Base-by-base conservation (phyloP, 1,284 basidiomycete species). In the Irpex lacteus region DNA sequence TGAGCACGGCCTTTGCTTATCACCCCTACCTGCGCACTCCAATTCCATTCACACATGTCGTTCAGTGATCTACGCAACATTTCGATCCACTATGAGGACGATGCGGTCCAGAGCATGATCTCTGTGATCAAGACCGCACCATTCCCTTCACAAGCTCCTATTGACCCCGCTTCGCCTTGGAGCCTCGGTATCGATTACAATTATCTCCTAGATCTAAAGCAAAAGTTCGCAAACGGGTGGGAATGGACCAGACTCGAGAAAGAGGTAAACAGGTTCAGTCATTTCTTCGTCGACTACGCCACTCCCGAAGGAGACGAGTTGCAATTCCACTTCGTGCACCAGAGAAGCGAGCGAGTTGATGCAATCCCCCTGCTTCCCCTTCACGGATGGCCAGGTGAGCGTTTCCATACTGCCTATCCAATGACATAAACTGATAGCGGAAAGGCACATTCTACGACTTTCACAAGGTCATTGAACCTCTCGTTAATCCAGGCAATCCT, bases 351-450 rank as follows among this genome's bases (percentile, higher is more conserved):
- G n/a, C 34, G 65, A 13, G 38, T 34, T 4, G 67, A 68, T 38
- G 67, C 67, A 0, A 60, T 66, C 6, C 67, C 67, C n/a, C 54
- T 68, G n/a, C 18, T 68, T 3, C 44, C 66, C n/a, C 26, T 64
- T 18, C 65, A 68, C 52, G 67, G 67, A 11, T 68, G 67, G 67
- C 65, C 67, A 47, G 63, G 67, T 68, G 65, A 54, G n/a, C n/a
- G 9, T 13, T 11, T 54, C 52, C n/a, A n/a, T 19, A 54, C 15
- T 19, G 9, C 21, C 18, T n/a, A 13, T 2, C 11, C n/a, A 54
- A 19, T 26, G 5, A 5, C 4, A 54, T 19, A 3, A 3, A 26
- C 9, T 19, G 2, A 11, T 18, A 2, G 9, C 3, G 3, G 4
- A 54, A 32, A 54, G 67, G 67, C 40, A 63, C 65, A 5, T 66